Conservation (phyloP, 352 stramenopile genomes). For the Globisporangium acanthophoron region DNA sequence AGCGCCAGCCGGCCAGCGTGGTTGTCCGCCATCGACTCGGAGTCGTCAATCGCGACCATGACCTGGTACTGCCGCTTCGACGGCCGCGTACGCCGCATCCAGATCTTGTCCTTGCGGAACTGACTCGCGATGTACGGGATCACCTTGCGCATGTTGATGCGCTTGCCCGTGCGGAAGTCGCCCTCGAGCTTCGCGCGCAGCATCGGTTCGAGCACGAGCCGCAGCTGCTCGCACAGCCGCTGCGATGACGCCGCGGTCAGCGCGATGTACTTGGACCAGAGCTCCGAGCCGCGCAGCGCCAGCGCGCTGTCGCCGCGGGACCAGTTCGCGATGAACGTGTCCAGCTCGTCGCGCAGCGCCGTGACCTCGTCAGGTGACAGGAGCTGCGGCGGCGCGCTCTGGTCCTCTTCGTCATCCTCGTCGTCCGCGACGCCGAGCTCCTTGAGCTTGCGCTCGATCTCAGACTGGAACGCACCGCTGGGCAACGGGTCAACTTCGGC, state of each 20-base stretch:
- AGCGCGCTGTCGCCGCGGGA: slow-evolving; percentile 30
- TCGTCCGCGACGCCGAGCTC: slow-evolving; percentile 30
- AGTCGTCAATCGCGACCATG: slow-evolving; percentile 99
- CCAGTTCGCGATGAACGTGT: slow-evolving; percentile 71
- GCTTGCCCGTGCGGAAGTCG: slow-evolving; percentile 99
- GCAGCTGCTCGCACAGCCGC: slow-evolving; percentile 97
- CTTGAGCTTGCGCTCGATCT: slow-evolving; percentile 28
- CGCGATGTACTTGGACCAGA: slow-evolving; percentile 92
- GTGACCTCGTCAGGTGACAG: slow-evolving; percentile 66
- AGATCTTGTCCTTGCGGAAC: slow-evolving; percentile 99
- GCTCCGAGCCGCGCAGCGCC: slow-evolving; percentile 45
- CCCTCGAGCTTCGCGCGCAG: slow-evolving; percentile 96
- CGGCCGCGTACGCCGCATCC: slow-evolving; percentile 97
- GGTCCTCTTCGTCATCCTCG: slow-evolving; percentile 27
- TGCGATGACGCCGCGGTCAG: slow-evolving; percentile 91
- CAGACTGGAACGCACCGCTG: slow-evolving; percentile 21
- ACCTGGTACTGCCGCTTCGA: slow-evolving; percentile 99
- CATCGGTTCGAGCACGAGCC: slow-evolving; percentile 97
- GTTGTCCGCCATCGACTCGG: slow-evolving; percentile 98
- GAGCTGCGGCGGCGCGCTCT: slow-evolving; percentile 29
- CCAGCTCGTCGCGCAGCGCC: slow-evolving; percentile 67
- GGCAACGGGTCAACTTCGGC: slow-evolving; percentile 26
- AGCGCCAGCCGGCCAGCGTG: slow-evolving; percentile 94
- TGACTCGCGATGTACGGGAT: slow-evolving; percentile 99
- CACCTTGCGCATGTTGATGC: slow-evolving; percentile 99